Evolutionary conservation across 228 moss, liverwort and hornwort genomes (phyloP), one percentile per base, ranked within the genome.

Genomic region (Sphagnum magellanicum): DNA sequence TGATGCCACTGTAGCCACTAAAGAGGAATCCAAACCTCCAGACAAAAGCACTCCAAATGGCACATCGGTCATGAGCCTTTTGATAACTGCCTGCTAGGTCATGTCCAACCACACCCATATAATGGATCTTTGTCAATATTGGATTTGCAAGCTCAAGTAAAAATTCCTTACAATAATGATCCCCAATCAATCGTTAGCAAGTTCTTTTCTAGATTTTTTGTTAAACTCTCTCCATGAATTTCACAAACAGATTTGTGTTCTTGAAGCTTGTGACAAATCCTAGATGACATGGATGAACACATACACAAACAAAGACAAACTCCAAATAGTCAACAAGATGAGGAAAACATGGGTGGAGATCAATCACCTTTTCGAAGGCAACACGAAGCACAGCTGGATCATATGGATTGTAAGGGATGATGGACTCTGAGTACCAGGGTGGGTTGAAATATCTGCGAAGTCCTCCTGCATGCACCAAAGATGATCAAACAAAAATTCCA

Each of bases 41-140:
- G 96, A 96, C 16, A 96, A 88, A 13, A 96, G 89, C 65, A 96
- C 96, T 50, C 93, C 96, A 67, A 96, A 93, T 4, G 96, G 96
- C 50, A 96, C 96, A 61, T 96, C 93, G 7, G 96, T 96, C 96
- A 96, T 96, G 63, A 96, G 69, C 66, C 93, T 69, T 66, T 96
- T 96, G 4, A 88, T 57, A 71, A 96, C 93, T 49, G 96, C 89
- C 88, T 83, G 83, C 46, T 15, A 12, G 8, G 55, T 12, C 55
- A 12, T 32, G 32, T 32, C 55, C 55, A 0, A 1, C 8, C 12
- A 55, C 55, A 55, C 55, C 55, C 8, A 55, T 55, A 12, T 3
- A 55, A 55, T 32, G 3, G 32, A 32, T 32, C 3, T 32, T 32
- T 3, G 0, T 32, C 32, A 32, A 32, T 32, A 32, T 3, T 32